Percentiles rank a stretch among this genome's conserved stretches.
Conservation (phyloP, 805 yeast genomes). For the Vanderwaltozyma polyspora region DNA sequence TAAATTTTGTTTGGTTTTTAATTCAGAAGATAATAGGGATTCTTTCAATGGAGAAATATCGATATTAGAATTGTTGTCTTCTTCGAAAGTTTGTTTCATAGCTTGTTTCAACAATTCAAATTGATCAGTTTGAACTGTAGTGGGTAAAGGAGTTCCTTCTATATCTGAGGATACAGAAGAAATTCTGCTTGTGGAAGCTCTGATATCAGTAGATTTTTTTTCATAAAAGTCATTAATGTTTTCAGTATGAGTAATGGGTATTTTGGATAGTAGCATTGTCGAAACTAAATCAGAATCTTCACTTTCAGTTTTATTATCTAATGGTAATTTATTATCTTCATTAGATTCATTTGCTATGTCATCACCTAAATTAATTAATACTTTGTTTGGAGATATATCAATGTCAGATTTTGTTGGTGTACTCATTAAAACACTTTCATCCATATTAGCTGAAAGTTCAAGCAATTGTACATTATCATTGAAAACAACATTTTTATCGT, state of each 20-base stretch:
- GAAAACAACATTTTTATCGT: constrained; percentile 1
- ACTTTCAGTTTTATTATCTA: neutral
- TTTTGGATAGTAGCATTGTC: neutral
- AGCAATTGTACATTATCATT: constrained; percentile 1
- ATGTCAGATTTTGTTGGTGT: no score
- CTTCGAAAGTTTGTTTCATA: neutral
- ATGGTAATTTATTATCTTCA: neutral
- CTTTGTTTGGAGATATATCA: no score
- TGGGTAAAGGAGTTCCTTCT: neutral
- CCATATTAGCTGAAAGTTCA: neutral
- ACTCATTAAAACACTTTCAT: neutral
- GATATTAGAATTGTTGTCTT: no score
- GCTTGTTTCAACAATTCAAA: neutral
- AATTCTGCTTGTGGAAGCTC: neutral
- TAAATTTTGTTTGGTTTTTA: no score
- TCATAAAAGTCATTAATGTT: neutral
- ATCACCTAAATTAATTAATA: no score
- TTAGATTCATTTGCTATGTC: no score
- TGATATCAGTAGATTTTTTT: neutral
- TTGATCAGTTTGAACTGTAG: neutral
- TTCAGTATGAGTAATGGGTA: constrained; percentile 1
- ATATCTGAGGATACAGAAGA: neutral
- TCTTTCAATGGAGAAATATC: no score
- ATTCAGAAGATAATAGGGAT: no score
- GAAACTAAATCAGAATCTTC: neutral